Conservation (phyloP, 2,329 filamentous ascomycete species). For the Whalleya microplaca region DNA sequence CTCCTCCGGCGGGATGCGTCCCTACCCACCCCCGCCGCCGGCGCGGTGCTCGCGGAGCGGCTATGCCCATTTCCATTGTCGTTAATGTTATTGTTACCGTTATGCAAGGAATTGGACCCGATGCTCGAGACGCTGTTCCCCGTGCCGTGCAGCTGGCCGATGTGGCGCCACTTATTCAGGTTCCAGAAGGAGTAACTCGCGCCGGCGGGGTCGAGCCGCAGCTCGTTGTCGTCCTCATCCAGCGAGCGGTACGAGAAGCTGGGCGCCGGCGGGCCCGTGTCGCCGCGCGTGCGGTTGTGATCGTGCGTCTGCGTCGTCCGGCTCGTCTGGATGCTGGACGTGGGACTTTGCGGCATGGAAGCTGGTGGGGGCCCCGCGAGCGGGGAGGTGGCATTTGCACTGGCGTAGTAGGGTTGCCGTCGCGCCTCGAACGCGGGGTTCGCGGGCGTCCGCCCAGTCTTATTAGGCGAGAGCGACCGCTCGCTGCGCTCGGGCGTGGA, state of each 20-base stretch:
- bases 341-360: slow-evolving; percentile 43
- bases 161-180: slow-evolving; percentile 55
- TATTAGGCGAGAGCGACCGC: slow-evolving; percentile 60
- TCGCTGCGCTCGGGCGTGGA: slow-evolving; percentile 51
- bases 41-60: slow-evolving; percentile 16
- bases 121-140: background rate
- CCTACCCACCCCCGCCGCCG: slow-evolving; percentile 13
- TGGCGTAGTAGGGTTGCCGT: slow-evolving; percentile 47
- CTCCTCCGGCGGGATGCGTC: slow-evolving; percentile 24
- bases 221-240: slow-evolving; percentile 45
- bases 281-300: slow-evolving; percentile 21
- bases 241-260: slow-evolving; percentile 55
- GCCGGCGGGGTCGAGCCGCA: slow-evolving; percentile 43
- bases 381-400: slow-evolving; percentile 35
- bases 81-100: too few species aligned
- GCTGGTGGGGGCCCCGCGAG: too few species aligned
- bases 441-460: slow-evolving; percentile 43
- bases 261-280: slow-evolving; percentile 52
- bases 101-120: slow-evolving; percentile 14
- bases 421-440: slow-evolving; percentile 52
- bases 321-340: slow-evolving; percentile 38
- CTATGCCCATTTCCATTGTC: too few species aligned
- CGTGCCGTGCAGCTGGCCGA: slow-evolving; percentile 18
- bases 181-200: slow-evolving; percentile 61
- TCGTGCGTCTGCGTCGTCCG: slow-evolving; percentile 25